phyloP scores from a whole-genome alignment of 1,139 yeast genomes.

The Cylindricascospora bacillispora region DNA sequence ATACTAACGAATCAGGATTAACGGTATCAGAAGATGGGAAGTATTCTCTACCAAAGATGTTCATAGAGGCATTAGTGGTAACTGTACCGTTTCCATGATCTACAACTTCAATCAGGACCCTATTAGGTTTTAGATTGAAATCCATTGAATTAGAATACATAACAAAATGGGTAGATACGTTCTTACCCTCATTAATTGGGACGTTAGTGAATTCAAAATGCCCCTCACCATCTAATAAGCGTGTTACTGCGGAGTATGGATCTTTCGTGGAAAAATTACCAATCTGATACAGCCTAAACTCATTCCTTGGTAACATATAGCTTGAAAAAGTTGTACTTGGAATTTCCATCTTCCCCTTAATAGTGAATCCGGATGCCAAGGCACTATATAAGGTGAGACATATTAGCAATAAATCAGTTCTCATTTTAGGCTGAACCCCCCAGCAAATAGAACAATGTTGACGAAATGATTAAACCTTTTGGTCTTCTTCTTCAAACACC shows the following conservation, averaged over 20 bases:
- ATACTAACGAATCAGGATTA: slow-evolving; percentile 21
- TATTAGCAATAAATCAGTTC: slow-evolving; percentile 12
- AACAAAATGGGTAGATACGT: slow-evolving; percentile 19
- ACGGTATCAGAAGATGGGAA: slow-evolving; percentile 23
- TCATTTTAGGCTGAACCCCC: too few species aligned
- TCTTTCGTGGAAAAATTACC: slow-evolving; percentile 10
- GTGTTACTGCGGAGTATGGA: slow-evolving; percentile 10
- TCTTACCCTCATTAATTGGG: slow-evolving; percentile 16
- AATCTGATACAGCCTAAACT: slow-evolving; percentile 19
- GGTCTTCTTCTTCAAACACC: too few species aligned
- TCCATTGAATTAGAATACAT: slow-evolving; percentile 20
- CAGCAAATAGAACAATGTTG: too few species aligned
- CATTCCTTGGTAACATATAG: slow-evolving; percentile 13
- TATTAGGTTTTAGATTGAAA: slow-evolving; percentile 24
- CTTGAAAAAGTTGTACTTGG: slow-evolving; percentile 11
- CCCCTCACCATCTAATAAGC: slow-evolving; percentile 15
- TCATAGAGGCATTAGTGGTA: slow-evolving; percentile 15
- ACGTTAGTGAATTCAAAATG: slow-evolving; percentile 18
- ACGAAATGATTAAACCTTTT: too few species aligned
- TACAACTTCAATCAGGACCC: slow-evolving; percentile 19
- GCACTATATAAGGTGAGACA: slow-evolving; percentile 2
- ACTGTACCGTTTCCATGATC: slow-evolving; percentile 11
- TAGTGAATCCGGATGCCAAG: slow-evolving; percentile 7
- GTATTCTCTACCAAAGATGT: slow-evolving; percentile 25
- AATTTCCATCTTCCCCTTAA: slow-evolving; percentile 15